These are phyloP conservation scores for Globisporangium megalacanthum DNA, from an alignment of 352 stramenopile genomes.

Conservation along the genomic window DNA sequence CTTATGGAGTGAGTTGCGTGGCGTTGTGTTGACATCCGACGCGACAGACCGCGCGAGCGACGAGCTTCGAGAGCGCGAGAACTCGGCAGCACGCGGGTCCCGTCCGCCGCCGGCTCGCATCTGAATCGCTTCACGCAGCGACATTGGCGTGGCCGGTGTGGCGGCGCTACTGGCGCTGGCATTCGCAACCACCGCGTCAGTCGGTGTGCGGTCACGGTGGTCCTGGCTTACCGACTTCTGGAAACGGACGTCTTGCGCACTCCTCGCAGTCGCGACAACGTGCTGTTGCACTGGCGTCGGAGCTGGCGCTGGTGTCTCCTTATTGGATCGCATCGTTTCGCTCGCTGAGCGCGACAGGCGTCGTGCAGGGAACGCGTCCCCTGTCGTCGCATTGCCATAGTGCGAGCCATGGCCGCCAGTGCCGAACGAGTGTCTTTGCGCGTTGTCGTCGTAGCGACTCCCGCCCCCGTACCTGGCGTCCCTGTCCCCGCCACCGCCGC, in stretches of 20 bases:
- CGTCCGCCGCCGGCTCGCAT: conserved; percentile 15
- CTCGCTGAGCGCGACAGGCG: conserved; percentile 8
- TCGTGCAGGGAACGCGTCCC: not conserved
- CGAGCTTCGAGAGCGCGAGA: conserved; percentile 15
- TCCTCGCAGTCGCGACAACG: conserved; percentile 16
- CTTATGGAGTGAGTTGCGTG: conserved; percentile 9
- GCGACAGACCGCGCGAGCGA: conserved; percentile 12
- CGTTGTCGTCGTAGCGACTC: conserved; percentile 12
- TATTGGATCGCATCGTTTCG: conserved; percentile 4
- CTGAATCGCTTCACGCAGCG: conserved; percentile 7
- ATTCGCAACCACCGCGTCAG: not conserved
- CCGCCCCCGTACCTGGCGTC: conserved; percentile 3
- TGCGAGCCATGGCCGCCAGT: not conserved
- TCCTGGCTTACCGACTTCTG: conserved; percentile 16
- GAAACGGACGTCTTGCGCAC: conserved; percentile 45
- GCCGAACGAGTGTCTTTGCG: conserved; percentile 2
- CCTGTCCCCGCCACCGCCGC: not conserved
- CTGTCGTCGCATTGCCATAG: not conserved
- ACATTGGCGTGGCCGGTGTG: not conserved
- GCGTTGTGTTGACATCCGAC: conserved; percentile 7
- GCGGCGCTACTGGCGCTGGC: not conserved
- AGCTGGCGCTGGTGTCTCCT: not conserved
- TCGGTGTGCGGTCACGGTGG: not conserved
- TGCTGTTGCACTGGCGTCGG: not conserved
- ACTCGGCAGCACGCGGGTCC: conserved; percentile 12